These are phyloP conservation scores for Sclerotinia subarctica DNA, from an alignment of 2,329 filamentous ascomycete species.

Conservation along the genomic window DNA sequence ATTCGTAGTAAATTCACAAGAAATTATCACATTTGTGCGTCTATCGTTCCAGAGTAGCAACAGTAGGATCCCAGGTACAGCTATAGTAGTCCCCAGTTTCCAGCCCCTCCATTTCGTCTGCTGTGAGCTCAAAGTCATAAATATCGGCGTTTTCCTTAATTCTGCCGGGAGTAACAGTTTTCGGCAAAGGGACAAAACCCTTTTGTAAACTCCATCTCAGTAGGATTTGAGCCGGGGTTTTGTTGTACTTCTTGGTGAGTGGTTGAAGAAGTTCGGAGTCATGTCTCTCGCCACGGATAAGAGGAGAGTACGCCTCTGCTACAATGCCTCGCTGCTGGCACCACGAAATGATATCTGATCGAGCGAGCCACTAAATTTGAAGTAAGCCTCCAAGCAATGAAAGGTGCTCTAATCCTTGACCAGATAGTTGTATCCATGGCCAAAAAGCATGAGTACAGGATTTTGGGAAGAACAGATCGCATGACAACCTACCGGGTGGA, in stretches of 20 bases:
- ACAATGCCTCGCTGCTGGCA: constrained; percentile 60
- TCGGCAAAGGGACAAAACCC: constrained; percentile 68
- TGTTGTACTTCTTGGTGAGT: constrained; percentile 69
- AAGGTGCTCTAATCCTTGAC: not conserved
- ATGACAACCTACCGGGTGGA: constrained; percentile 59
- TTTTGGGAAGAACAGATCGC: not conserved
- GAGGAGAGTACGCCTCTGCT: constrained; percentile 61
- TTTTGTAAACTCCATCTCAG: constrained; percentile 81
- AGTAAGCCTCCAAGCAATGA: not conserved
- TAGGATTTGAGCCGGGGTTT: constrained; percentile 72
- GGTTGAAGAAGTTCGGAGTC: constrained; percentile 63
- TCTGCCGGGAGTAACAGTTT: constrained; percentile 65
- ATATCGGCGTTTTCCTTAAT: constrained; percentile 61
- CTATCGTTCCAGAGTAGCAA: constrained; percentile 45
- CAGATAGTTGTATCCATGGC: not conserved
- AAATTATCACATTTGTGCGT: not conserved
- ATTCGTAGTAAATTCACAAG: not conserved
- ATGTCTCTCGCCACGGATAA: constrained; percentile 66
- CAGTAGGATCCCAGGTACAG: constrained; percentile 56
- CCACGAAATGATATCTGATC: constrained; percentile 79
- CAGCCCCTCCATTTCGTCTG: constrained; percentile 51
- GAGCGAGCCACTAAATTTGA: constrained; percentile 60
- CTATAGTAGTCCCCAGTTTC: constrained; percentile 53
- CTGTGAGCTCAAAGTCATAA: constrained; percentile 54
- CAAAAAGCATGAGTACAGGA: too few species aligned